Conservation (phyloP, 306 rosid species). For the Acacia crassicarpa region DNA sequence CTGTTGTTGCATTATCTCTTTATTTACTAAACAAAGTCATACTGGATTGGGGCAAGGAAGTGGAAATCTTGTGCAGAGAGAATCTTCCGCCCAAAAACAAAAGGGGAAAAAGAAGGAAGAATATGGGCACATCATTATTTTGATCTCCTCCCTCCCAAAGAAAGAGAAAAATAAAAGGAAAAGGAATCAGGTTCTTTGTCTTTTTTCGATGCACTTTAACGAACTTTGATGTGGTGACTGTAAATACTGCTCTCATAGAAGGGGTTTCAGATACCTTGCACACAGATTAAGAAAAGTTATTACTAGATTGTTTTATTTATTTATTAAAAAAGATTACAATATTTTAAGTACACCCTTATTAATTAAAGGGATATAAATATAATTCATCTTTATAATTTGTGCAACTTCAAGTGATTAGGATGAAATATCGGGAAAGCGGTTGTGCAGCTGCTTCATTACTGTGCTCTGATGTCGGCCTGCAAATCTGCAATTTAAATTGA, state of each 20-base stretch:
- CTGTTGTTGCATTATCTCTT: conserved; percentile 11
- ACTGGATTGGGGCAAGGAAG: conserved; percentile 25
- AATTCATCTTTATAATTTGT: no score
- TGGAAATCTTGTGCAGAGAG: background rate
- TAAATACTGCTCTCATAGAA: no score
- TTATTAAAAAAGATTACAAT: background rate
- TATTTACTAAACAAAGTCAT: conserved; percentile 21
- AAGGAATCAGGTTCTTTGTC: background rate
- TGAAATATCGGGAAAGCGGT: background rate
- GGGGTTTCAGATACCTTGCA: background rate
- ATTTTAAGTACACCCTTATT: background rate
- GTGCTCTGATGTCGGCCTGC: background rate
- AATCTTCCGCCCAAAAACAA: background rate
- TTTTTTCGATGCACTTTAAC: background rate
- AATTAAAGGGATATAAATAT: no score
- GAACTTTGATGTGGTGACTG: background rate
- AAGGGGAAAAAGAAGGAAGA: background rate
- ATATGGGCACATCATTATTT: background rate
- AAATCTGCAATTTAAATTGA: background rate
- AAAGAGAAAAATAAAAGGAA: background rate
- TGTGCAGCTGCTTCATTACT: background rate
- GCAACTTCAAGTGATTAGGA: background rate
- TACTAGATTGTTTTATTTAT: no score
- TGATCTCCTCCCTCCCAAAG: background rate
- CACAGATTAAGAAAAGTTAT: no score